phyloP scores from a whole-genome alignment of 1,284 basidiomycete genomes.

The Boletus subluridellus region DNA sequence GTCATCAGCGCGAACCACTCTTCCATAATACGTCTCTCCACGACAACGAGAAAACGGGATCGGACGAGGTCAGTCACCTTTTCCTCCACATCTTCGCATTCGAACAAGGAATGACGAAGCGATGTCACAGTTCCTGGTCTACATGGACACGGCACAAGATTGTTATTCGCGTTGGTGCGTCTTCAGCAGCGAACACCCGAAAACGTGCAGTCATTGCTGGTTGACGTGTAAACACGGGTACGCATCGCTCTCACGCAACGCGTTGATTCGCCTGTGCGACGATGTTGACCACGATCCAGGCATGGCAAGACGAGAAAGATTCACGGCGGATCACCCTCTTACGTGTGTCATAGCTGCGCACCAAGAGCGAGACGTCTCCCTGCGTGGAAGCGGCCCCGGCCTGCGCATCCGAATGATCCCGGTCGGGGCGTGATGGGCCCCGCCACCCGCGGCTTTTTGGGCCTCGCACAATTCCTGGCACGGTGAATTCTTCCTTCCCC shows the following conservation, averaged over 20 bases:
- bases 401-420: conserved; percentile 6
- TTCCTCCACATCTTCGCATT: neutral
- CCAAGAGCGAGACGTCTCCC: conserved; percentile 20
- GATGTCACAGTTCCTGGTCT: conserved; percentile 12
- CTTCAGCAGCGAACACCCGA: conserved; percentile 30
- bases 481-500: conserved; percentile 5
- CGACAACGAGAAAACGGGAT: conserved; percentile 16
- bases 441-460: conserved; percentile 8
- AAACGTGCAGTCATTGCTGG: conserved; percentile 23
- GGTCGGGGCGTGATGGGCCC: neutral
- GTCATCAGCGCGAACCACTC: conserved; percentile 24
- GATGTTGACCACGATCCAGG: conserved; percentile 10
- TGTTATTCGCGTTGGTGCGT: conserved; percentile 31
- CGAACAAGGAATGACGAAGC: neutral
- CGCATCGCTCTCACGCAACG: neutral
- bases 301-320: conserved; percentile 28
- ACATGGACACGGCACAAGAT: conserved; percentile 32
- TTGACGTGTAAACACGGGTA: conserved; percentile 29
- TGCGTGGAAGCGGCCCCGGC: conserved; percentile 23
- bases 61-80: too few relatives aligned
- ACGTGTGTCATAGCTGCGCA: conserved; percentile 27
- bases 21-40: conserved; percentile 14
- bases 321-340: conserved; percentile 29
- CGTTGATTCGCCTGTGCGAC: neutral
- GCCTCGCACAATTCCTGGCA: conserved; percentile 9